phyloP scores from a whole-genome alignment of 768 basidiomycete genomes.

The Austroboletus festivus region DNA sequence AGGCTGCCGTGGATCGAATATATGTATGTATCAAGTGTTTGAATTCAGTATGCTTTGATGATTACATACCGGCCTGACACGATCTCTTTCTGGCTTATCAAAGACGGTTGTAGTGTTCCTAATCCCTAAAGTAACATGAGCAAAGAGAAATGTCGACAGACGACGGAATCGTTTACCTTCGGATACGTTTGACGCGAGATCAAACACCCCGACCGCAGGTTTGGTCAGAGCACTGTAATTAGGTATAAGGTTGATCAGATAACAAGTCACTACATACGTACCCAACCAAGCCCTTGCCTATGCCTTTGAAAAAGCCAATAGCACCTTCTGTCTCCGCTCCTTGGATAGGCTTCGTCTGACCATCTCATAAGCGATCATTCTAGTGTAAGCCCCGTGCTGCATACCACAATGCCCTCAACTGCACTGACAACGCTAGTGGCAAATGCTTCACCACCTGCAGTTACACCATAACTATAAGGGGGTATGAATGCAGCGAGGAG shows the following conservation, averaged over 20 bases:
- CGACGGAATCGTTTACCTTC: slow-evolving; percentile 54
- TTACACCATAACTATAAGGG: slow-evolving; percentile 78
- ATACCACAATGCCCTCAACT: slow-evolving; percentile 89
- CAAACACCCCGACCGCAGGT: slow-evolving; percentile 94
- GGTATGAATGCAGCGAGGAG: neutral
- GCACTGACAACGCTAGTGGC: slow-evolving; percentile 94
- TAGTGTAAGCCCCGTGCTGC: slow-evolving; percentile 19
- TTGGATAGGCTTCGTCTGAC: slow-evolving; percentile 94
- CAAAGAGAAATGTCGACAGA: neutral
- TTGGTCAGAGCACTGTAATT: slow-evolving; percentile 80
- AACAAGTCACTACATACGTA: slow-evolving; percentile 30
- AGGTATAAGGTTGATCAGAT: neutral
- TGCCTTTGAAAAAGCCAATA: slow-evolving; percentile 94
- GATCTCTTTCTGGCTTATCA: slow-evolving; percentile 85
- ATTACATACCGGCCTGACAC: slow-evolving; percentile 80
- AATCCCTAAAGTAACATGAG: slow-evolving; percentile 58
- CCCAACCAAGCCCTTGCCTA: slow-evolving; percentile 96
- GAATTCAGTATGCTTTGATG: too few species aligned
- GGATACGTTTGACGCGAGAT: slow-evolving; percentile 90
- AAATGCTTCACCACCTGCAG: slow-evolving; percentile 91
- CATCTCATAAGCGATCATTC: slow-evolving; percentile 4
- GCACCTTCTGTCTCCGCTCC: slow-evolving; percentile 95
- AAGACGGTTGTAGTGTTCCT: slow-evolving; percentile 99
- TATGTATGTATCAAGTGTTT: too few species aligned
- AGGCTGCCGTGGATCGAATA: slow-evolving; percentile 56